Percentiles rank a stretch among this genome's conserved stretches.
phyloP scores from a whole-genome alignment of 768 basidiomycete genomes.

The Mycena galopus region DNA sequence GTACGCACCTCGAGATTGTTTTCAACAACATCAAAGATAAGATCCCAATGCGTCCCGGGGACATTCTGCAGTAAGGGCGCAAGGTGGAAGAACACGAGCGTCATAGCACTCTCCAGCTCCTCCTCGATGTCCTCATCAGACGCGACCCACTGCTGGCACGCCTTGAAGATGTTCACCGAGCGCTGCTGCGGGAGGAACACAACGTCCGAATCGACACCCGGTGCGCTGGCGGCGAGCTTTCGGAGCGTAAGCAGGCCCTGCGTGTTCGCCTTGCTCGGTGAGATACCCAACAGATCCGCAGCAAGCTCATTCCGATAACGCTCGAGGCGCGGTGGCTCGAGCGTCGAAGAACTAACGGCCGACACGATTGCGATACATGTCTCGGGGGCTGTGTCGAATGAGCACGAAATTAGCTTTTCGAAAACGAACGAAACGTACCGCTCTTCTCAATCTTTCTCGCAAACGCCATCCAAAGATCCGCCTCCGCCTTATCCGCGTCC shows the following conservation, averaged over 20 bases:
- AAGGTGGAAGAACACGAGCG: constrained; percentile 78
- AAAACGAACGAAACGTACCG: constrained; percentile 57
- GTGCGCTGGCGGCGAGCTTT: constrained; percentile 79
- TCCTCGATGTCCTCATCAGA: constrained; percentile 76
- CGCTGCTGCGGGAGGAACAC: constrained; percentile 88
- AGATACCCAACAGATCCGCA: constrained; percentile 79
- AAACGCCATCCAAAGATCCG: constrained; percentile 82
- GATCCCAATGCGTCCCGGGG: constrained; percentile 91
- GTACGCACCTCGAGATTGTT: constrained; percentile 84
- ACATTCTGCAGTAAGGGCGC: constrained; percentile 92
- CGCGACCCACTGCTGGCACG: constrained; percentile 85
- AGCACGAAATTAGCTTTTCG: not conserved
- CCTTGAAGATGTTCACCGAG: constrained; percentile 89
- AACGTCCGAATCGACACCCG: constrained; percentile 81
- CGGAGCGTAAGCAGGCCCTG: constrained; percentile 80
- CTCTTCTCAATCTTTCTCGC: constrained; percentile 72
- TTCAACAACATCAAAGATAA: constrained; percentile 91
- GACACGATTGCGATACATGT: constrained; percentile 75
- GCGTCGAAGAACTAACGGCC: constrained; percentile 70
- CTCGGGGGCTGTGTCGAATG: constrained; percentile 67
- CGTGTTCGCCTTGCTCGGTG: constrained; percentile 69
- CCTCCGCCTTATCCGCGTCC: constrained; percentile 72
- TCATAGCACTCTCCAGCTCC: constrained; percentile 83
- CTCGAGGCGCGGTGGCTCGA: constrained; percentile 80
- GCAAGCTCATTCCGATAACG: constrained; percentile 93